Evolutionary conservation across 1,284 basidiomycete genomes (phyloP), one percentile per base, ranked within the genome.

Genomic region (Cutaneotrichosporon daszewskae): DNA sequence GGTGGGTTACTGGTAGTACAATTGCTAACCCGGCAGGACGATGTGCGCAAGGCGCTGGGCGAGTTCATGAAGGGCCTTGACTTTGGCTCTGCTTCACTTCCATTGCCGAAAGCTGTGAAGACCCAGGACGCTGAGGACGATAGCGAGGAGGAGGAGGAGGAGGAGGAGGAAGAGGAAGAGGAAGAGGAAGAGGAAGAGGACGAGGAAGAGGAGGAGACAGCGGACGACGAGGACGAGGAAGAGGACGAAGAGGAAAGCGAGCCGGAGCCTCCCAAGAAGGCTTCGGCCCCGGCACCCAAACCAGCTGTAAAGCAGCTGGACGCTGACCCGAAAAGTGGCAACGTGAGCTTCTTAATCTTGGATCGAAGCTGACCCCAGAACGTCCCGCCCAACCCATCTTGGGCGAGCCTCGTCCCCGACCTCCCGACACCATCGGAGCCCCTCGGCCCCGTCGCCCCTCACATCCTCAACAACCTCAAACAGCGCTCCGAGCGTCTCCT

Each of bases 21-120:
- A 3, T 9, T 23, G 28, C 39, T 45, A 28, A 45, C 26, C 8
- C 13, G 25, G 26, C 43, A 72, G 71, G 68, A 76, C 47, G 57
- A 64, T 22, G 71, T 82, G 13, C 70, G 75, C 32, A 75, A 75
- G 26, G 81, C 81, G 52, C 71, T 84, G 14, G 74, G 78, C 2
- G 75, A 76, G 37, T 80, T 83, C 61, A 71, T 83, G 58, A 77
- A 79, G 54, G 75, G 68, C 2, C 68, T 83, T 28, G 76, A 79
- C 52, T 74, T 79, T 37, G 62, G 11, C 12, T 57, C 16, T 53
- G 49, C 10, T 50, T 57, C 6, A 54, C 43, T 1, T 45, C n/a
- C n/a, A n/a, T n/a, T n/a, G n/a, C n/a, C 47, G 11, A 54, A 53
- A 13, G 57, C 51, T 2, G 58, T 53, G 10, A 40, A 52, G 22